Conservation (phyloP, 2,329 filamentous ascomycete genomes). For the Colletotrichum camelliae region DNA sequence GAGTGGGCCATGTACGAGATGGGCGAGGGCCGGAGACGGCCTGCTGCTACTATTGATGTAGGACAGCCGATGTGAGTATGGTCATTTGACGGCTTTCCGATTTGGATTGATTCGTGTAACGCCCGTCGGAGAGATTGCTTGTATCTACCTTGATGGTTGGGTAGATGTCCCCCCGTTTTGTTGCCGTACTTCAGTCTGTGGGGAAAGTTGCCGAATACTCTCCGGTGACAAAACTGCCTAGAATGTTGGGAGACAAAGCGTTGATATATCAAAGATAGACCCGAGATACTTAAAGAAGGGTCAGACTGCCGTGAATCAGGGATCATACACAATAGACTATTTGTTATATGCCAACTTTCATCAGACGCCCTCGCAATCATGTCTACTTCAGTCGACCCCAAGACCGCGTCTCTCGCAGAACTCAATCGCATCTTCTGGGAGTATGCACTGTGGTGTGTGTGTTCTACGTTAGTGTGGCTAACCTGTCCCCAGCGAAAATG, state of each 20-base stretch:
- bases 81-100: background rate
- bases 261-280: background rate
- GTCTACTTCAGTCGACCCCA: background rate
- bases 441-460: background rate
- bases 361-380: background rate
- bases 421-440: conserved; percentile 21
- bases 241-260: background rate
- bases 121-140: background rate
- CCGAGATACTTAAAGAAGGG: background rate
- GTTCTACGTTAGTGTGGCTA: background rate
- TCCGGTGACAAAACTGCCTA: background rate
- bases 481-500: background rate
- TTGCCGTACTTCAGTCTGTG: background rate
- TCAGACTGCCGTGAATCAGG: background rate
- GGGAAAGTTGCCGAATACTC: conserved; percentile 18
- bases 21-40: conserved; percentile 35
- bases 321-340: background rate
- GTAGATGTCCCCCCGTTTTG: background rate
- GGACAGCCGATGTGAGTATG: conserved; percentile 20
- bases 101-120: background rate
- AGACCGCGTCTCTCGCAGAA: conserved; percentile 6
- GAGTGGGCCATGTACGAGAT: conserved; percentile 81
- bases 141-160: background rate
- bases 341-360: background rate
- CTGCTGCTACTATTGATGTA: background rate